A percentile compares a stretch with the other conserved stretches of the same genome.
Conservation (phyloP, 2,329 filamentous ascomycete genomes). For the Colletotrichum tropicale region DNA sequence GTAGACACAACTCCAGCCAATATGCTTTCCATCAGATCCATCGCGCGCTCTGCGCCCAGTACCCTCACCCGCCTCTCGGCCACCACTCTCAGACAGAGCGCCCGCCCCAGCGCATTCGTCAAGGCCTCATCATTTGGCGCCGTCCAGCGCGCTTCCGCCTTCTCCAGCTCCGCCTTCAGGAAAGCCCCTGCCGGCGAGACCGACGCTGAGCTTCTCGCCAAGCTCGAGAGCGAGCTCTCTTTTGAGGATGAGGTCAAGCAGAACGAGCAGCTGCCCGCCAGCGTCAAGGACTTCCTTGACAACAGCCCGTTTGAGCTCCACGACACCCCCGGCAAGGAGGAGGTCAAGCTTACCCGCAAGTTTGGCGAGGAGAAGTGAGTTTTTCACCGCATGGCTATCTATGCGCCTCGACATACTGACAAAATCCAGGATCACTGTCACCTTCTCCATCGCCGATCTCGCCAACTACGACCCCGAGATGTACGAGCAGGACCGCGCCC, state of each 20-base stretch:
- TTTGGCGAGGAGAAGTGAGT: slow-evolving; percentile 88
- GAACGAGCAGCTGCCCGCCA: slow-evolving; percentile 72
- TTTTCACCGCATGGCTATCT: background rate
- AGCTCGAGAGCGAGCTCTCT: slow-evolving; percentile 83
- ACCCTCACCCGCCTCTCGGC: slow-evolving; percentile 62
- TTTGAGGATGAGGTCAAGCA: slow-evolving; percentile 84
- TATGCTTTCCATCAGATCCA: slow-evolving; percentile 73
- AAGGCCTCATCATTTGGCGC: slow-evolving; percentile 44
- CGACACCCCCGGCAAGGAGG: slow-evolving; percentile 84
- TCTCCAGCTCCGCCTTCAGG: slow-evolving; percentile 50
- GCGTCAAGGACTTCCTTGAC: slow-evolving; percentile 86
- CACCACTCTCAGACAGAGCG: slow-evolving; percentile 53
- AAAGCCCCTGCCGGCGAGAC: slow-evolving; percentile 51
- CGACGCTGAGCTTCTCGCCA: slow-evolving; percentile 82
- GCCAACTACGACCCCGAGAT: slow-evolving; percentile 67
- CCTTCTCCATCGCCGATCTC: slow-evolving; percentile 85
- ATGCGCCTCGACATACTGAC: background rate
- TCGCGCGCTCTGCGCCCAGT: slow-evolving; percentile 72
- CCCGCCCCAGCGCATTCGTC: slow-evolving; percentile 53
- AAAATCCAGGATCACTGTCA: slow-evolving; percentile 70
- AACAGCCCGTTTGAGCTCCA: slow-evolving; percentile 84
- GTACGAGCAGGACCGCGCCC: slow-evolving; percentile 58
- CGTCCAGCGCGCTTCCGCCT: slow-evolving; percentile 48
- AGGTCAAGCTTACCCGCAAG: slow-evolving; percentile 81
- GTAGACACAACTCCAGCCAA: slow-evolving; percentile 28